Conservation (phyloP, 495 filamentous ascomycete genomes). For the Penicillium psychrofluorescens region DNA sequence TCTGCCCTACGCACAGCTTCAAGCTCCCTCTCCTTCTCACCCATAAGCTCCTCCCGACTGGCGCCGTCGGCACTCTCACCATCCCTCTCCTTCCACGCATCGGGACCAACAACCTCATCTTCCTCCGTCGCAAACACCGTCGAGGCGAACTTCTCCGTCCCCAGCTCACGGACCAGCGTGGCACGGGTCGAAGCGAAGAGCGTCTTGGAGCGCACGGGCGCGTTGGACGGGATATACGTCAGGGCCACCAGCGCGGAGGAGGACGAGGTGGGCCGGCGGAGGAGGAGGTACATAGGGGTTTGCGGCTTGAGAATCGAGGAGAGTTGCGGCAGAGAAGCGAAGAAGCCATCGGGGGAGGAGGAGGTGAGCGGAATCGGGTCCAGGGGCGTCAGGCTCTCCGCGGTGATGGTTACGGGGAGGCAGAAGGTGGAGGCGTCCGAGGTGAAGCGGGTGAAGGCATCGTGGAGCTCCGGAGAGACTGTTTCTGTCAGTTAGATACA, state of each 20-base stretch:
- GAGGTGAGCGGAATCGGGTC: slow-evolving; percentile 48
- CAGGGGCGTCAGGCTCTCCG: slow-evolving; percentile 65
- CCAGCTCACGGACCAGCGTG: slow-evolving; percentile 78
- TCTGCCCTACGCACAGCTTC: slow-evolving; percentile 73
- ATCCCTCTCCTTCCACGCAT: slow-evolving; percentile 74
- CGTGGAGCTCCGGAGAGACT: slow-evolving; percentile 83
- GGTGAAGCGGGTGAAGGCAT: slow-evolving; percentile 71
- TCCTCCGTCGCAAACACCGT: slow-evolving; percentile 70
- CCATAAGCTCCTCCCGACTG: slow-evolving; percentile 60
- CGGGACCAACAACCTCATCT: slow-evolving; percentile 55
- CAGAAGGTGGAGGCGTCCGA: slow-evolving; percentile 59
- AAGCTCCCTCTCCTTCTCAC: slow-evolving; percentile 76
- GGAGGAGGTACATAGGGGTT: slow-evolving; percentile 75
- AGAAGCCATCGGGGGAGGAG: slow-evolving; percentile 44
- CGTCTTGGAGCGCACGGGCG: slow-evolving; percentile 91
- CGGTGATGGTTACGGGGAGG: slow-evolving; percentile 70
- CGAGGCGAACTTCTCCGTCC: slow-evolving; percentile 79
- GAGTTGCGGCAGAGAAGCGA: slow-evolving; percentile 53
- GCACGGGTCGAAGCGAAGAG: slow-evolving; percentile 85
- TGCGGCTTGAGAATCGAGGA: slow-evolving; percentile 66
- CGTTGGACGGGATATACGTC: slow-evolving; percentile 85
- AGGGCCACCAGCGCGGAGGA: slow-evolving; percentile 58
- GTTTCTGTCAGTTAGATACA: slow-evolving; percentile 13
- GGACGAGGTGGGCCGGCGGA: slow-evolving; percentile 55
- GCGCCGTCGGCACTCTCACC: slow-evolving; percentile 36